Conservation (phyloP, 169 alveolate species). For the Plasmodium yoelii region DNA sequence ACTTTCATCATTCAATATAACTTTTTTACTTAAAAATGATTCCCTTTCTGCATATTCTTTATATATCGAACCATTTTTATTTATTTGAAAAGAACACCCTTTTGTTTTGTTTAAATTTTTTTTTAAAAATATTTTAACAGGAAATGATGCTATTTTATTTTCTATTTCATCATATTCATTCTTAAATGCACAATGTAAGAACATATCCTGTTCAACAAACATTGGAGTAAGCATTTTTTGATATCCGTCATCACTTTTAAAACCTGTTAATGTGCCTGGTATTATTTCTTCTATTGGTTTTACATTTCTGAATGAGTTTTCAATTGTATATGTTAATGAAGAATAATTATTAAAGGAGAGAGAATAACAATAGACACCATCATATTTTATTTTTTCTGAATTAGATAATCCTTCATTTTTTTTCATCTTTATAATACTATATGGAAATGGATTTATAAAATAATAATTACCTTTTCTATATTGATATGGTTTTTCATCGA, state of each 20-base stretch:
- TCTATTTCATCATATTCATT: background rate
- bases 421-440: slow-evolving; percentile 41
- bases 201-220: slow-evolving; percentile 30
- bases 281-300: slow-evolving; percentile 33
- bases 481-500: slow-evolving; percentile 12
- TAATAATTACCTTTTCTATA: slow-evolving; percentile 32
- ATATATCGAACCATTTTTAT: background rate
- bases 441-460: slow-evolving; percentile 43
- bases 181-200: slow-evolving; percentile 16
- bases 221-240: slow-evolving; percentile 16
- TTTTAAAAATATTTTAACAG: slow-evolving; percentile 38
- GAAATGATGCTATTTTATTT: slow-evolving; percentile 5
- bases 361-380: slow-evolving; percentile 22
- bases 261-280: slow-evolving; percentile 36
- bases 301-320: background rate
- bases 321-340: background rate
- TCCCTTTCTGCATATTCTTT: slow-evolving; percentile 57
- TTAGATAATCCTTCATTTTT: background rate
- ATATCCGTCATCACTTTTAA: slow-evolving; percentile 39
- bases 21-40: slow-evolving; percentile 22
- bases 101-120: slow-evolving; percentile 37
- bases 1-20: slow-evolving; percentile 30
- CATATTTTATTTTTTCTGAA: background rate
- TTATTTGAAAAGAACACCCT: slow-evolving; percentile 72
- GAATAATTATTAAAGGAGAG: slow-evolving; percentile 9